Evolutionary conservation across 371 early-diverging fungal genomes (phyloP).

Genomic region (Mycotypha africana): DNA sequence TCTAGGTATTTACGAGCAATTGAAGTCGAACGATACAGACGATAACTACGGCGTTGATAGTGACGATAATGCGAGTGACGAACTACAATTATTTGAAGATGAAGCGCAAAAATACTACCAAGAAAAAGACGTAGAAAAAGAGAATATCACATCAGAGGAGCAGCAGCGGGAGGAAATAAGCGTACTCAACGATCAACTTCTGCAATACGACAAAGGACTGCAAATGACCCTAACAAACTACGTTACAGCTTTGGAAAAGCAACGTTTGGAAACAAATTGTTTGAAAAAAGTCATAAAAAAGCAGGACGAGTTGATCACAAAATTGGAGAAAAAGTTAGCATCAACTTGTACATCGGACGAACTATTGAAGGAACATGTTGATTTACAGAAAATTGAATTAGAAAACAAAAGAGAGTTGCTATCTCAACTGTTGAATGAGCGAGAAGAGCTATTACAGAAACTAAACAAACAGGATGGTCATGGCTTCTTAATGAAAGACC

Average conservation of each 20-base stretch:
- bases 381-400: slow-evolving; percentile 30
- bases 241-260: slow-evolving; percentile 25
- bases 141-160: background rate
- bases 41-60: slow-evolving; percentile 1
- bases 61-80: background rate
- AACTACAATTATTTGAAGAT: slow-evolving; percentile 4
- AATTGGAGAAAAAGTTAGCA: slow-evolving; percentile 21
- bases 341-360: slow-evolving; percentile 1
- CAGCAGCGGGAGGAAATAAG: slow-evolving; percentile 13
- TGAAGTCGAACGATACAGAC: slow-evolving; percentile 7
- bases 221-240: slow-evolving; percentile 32
- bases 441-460: slow-evolving; percentile 21
- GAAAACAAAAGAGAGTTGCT: slow-evolving; percentile 31
- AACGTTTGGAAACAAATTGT: slow-evolving; percentile 20
- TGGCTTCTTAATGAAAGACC: background rate
- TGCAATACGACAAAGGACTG: slow-evolving; percentile 25
- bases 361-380: slow-evolving; percentile 24
- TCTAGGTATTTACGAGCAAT: slow-evolving; percentile 31
- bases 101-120: too few species aligned
- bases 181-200: slow-evolving; percentile 17
- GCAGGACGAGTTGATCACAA: slow-evolving; percentile 36
- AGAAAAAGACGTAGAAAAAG: too few species aligned
- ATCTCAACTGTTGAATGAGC: slow-evolving; percentile 30
- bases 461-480: slow-evolving; percentile 2
- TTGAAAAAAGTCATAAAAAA: slow-evolving; percentile 25